phyloP scores from a whole-genome alignment of 2,329 filamentous ascomycete species.

The Bipolaris bicolor region DNA sequence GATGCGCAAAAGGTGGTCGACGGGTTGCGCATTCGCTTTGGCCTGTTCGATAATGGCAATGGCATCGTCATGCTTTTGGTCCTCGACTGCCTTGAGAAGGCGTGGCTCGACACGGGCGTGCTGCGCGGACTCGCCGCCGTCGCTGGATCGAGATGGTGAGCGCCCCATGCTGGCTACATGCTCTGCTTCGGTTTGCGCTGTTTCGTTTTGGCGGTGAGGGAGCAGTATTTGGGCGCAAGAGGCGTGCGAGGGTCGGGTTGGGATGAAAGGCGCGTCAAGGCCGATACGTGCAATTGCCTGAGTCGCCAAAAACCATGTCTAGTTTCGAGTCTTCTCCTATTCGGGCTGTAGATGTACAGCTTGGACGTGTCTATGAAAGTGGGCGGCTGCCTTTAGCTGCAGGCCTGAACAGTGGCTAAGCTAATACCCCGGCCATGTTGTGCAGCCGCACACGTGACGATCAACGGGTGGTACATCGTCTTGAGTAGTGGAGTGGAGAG shows the following conservation, averaged over 20 bases:
- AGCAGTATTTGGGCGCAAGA: not conserved
- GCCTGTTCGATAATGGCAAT: conserved; percentile 46
- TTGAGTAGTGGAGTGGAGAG: not conserved
- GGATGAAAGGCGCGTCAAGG: conserved; percentile 15
- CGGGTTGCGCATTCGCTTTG: conserved; percentile 38
- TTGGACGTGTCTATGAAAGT: conserved; percentile 10
- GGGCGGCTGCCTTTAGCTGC: conserved; percentile 25
- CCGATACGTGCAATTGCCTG: conserved; percentile 15
- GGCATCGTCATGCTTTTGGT: conserved; percentile 37
- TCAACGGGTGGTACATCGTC: conserved; percentile 12
- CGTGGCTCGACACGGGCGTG: conserved; percentile 42
- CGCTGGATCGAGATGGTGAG: conserved; percentile 45
- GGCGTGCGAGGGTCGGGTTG: conserved; percentile 12
- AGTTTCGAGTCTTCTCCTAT: not conserved
- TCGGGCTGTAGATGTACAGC: conserved; percentile 2
- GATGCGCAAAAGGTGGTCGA: conserved; percentile 46
- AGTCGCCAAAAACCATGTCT: conserved; percentile 13
- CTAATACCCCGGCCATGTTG: conserved; percentile 17
- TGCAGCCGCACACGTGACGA: conserved; percentile 40
- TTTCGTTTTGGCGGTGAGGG: conserved; percentile 2
- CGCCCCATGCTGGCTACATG: conserved; percentile 37
- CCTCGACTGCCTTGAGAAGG: conserved; percentile 46
- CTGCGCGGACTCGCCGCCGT: conserved; percentile 40
- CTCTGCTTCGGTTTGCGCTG: conserved; percentile 16
- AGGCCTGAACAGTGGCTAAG: conserved; percentile 24